Base-by-base conservation (phyloP, 768 basidiomycete species). In the Pulveroboletus ravenelii region DNA sequence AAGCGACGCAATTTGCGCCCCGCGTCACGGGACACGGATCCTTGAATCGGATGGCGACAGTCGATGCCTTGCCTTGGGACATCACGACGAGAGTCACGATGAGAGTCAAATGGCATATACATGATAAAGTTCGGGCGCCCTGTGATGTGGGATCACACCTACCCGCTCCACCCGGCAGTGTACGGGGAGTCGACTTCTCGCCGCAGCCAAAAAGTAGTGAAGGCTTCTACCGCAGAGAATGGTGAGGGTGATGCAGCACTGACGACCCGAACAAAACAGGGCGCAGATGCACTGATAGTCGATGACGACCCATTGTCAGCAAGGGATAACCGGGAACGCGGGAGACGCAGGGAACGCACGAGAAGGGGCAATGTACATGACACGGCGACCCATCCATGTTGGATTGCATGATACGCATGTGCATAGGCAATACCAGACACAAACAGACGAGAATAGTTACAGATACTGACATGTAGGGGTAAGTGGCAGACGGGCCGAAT, bases 331-430 rank as follows among this genome's bases (percentile, higher is more conserved):
- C 20, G 23, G 32, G 12, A 5, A 6, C 12, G 44, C 48, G 36
- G 2, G 12, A 48, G 43, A 32, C n/a, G 8, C 36, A 41, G 25
- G 20, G 35, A 13, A 31, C 1, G 18, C 2, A 35, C n/a, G 23
- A 6, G 14, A 42, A 20, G 27, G 31, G n/a, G n/a, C n/a, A 36
- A 29, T 7, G 40, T 34, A 35, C 14, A 42, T 47, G 41, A 39
- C 42, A 52, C 37, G 42, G 18, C 10, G 43, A 62, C 36, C 38
- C 35, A 38, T 25, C 29, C 6, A 41, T 3, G 32, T 27, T 31
- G 23, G 39, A 51, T 41, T 55, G 47, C 48, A 45, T 34, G 39
- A 18, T 32, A 35, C 37, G 6, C 32, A 42, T 27, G 31, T 48
- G 40, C 50, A 36, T 2, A 46, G 39, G 27, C 12, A 17, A 38